Conservation (phyloP, 2,329 filamentous ascomycete genomes). For the Hymenoscyphus repandus region DNA sequence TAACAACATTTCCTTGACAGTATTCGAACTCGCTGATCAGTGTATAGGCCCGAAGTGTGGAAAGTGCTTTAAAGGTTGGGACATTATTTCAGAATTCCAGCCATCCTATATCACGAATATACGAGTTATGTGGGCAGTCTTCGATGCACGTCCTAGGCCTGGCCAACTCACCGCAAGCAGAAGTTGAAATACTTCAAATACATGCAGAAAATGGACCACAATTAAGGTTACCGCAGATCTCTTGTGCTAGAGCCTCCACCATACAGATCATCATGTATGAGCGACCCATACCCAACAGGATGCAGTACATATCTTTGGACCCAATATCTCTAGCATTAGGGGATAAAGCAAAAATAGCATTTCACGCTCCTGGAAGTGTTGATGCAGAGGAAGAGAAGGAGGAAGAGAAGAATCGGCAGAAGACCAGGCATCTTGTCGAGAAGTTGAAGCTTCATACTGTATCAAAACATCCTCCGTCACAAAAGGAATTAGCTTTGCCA, state of each 20-base stretch:
- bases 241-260: conserved; percentile 64
- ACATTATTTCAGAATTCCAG: conserved; percentile 78
- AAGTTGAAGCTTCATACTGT: conserved; percentile 89
- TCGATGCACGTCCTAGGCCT: conserved; percentile 83
- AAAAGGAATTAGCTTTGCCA: conserved; percentile 75
- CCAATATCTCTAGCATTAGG: conserved; percentile 84
- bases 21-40: conserved; percentile 22
- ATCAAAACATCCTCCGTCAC: conserved; percentile 66
- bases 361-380: conserved; percentile 45
- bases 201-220: conserved; percentile 50
- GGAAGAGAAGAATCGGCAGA: conserved; percentile 51
- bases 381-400: conserved; percentile 70
- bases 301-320: conserved; percentile 93
- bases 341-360: conserved; percentile 52
- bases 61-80: conserved; percentile 78
- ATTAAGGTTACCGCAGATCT: conserved; percentile 62
- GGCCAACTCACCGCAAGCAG: conserved; percentile 57
- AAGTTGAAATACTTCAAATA: conserved; percentile 66
- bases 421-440: conserved; percentile 65
- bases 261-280: conserved; percentile 89
- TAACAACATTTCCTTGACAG: conserved; percentile 11
- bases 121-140: conserved; percentile 75
- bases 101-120: conserved; percentile 74
- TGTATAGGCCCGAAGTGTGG: conserved; percentile 57
- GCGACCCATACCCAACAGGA: conserved; percentile 73